Conservation (phyloP, 148 eudicot genomes). For the Linanthus parryae region DNA sequence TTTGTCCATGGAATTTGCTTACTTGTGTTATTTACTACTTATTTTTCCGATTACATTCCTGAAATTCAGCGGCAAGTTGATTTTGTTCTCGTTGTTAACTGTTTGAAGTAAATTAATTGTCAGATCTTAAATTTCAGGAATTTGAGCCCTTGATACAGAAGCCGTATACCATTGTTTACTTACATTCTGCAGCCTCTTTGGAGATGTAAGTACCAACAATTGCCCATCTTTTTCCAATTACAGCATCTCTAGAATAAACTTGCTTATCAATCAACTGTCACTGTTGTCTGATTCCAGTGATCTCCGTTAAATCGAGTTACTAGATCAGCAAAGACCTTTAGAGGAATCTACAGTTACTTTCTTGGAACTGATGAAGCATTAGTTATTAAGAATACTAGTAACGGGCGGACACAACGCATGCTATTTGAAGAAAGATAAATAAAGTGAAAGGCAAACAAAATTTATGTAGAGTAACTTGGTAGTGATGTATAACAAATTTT, state of each 20-base stretch:
- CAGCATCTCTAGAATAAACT: background rate
- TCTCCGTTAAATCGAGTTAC: too few species aligned
- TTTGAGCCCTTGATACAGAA: constrained; percentile 94
- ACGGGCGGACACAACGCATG: too few species aligned
- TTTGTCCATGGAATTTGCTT: background rate
- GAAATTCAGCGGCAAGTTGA: background rate
- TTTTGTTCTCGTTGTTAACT: background rate
- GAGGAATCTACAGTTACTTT: too few species aligned
- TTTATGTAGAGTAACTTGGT: too few species aligned
- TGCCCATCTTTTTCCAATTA: background rate
- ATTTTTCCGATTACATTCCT: background rate
- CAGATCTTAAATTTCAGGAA: constrained; percentile 68
- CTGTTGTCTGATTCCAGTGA: too few species aligned
- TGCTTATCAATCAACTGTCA: too few species aligned
- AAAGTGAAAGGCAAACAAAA: too few species aligned
- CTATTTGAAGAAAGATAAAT: too few species aligned
- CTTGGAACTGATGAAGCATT: too few species aligned
- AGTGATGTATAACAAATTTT: too few species aligned
- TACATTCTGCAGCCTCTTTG: constrained; percentile 97
- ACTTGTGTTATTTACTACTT: background rate
- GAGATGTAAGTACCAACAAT: constrained; percentile 60
- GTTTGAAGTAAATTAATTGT: constrained; percentile 1
- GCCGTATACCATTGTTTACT: constrained; percentile 88
- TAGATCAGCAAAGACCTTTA: too few species aligned
- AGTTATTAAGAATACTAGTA: too few species aligned